Evolutionary conservation across 2,329 filamentous ascomycete genomes (phyloP), one percentile per base, ranked within the genome.

Genomic region (Akanthomyces dipterigenus): DNA sequence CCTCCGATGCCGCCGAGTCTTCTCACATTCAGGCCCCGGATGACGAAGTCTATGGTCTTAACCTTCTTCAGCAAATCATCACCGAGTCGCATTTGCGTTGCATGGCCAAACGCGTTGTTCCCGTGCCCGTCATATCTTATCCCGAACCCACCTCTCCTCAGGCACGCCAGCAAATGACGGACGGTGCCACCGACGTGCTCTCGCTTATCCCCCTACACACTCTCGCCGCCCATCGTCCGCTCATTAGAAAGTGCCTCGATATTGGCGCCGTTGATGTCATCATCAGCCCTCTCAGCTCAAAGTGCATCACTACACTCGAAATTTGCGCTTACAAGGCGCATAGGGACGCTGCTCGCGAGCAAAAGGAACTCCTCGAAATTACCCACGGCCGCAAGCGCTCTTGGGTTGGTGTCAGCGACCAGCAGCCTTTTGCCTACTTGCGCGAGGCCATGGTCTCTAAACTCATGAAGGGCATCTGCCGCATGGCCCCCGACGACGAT

Each of bases 391-490:
- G 92, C 60, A 96, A 96, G 73, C 85, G 91, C 58, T 96, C 93
- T 0, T 96, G 93, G 93, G 91, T 96, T 46, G 92, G 93, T 28
- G 83, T 96, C 12, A 85, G 90, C 69, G 90, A 93, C 66, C 85
- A 91, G 67, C 89, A 93, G 71, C 91, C 92, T 1, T 96, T 92
- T 76, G 88, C 91, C 18, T 96, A 96, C 75, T 77, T 97, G 60
- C 83, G 93, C 63, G 93, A 97, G 76, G 90, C 90, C 55, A 96
- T 97, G 91, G 93, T 97, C 5, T 95, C 91, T 1, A 88, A 88
- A 61, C 81, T 97, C 62, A 95, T 96, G 90, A 88, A 88, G 69
- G 87, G 90, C 42, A 96, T 96, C 60, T 96, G 93, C 73, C 89
- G 88, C 65, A 84, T 81, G 45, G 70, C 86, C 80, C 77, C 87